phyloP scores from a whole-genome alignment of 352 stramenopile genomes.

The Pythium periplocum region DNA sequence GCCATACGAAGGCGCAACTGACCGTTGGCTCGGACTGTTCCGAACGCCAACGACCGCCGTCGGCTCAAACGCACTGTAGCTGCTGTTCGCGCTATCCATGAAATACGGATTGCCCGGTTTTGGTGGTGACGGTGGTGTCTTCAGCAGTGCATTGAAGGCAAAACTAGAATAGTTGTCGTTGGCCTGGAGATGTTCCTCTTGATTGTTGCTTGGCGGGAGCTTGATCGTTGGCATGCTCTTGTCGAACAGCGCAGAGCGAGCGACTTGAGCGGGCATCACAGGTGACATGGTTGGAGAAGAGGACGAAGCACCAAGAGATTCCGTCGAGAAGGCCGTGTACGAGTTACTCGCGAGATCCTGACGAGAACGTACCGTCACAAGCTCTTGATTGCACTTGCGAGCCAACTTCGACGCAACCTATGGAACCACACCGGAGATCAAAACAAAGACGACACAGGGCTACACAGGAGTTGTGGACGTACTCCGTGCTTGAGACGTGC shows the following conservation, averaged over 20 bases:
- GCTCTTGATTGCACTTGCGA: conserved; percentile 38
- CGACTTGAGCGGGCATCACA: too few species aligned
- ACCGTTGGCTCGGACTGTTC: too few species aligned
- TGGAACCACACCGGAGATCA: too few species aligned
- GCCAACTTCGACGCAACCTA: conserved; percentile 50
- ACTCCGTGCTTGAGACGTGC: conserved; percentile 58
- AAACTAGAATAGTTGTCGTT: conserved; percentile 47
- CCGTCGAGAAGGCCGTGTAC: conserved; percentile 67
- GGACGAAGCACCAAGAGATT: conserved; percentile 31
- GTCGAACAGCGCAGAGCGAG: too few species aligned
- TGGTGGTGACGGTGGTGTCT: conserved; percentile 14
- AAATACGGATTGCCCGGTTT: conserved; percentile 6
- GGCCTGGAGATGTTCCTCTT: conserved; percentile 11
- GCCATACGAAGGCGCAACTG: too few species aligned
- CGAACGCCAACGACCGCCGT: too few species aligned
- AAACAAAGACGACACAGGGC: neutral
- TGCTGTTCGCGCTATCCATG: neutral
- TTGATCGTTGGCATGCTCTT: too few species aligned
- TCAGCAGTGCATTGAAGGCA: conserved; percentile 28
- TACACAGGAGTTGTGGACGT: conserved; percentile 9
- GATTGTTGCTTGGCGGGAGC: conserved; percentile 11
- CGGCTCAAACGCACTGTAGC: neutral
- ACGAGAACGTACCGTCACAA: conserved; percentile 14
- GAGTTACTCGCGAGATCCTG: conserved; percentile 46
- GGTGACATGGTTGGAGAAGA: too few species aligned